Base-by-base conservation (phyloP, 352 stramenopile genomes). In the Pythium aphanidermatum region DNA sequence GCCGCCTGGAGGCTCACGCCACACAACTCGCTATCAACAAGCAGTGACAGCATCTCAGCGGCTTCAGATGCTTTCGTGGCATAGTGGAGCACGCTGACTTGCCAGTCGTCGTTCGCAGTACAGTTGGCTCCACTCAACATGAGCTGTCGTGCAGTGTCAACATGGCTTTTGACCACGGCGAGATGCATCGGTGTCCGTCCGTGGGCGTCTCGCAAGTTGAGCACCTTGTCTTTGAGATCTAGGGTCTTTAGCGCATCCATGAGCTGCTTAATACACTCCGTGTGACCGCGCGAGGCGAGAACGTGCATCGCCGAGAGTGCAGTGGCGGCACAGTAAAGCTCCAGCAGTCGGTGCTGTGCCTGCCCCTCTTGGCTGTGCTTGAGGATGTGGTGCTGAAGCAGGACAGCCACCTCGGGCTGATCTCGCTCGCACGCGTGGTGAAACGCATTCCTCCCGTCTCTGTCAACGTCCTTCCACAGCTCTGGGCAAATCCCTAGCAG, bases 381-480 rank as follows among this genome's bases (percentile, higher is more conserved):
- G 29, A 60, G 23, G 44, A 71, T 58, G 9, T 63, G 33, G 14
- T 48, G 47, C 23, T 78, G 64, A 5, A 89, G 41, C 27, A 64
- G 63, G 2, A 35, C 55, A 14, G 68, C 76, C 24, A 72, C 46
- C 49, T 89, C 76, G 6, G 79, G 67, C 39, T 86, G 76, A 33
- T 89, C 76, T 11, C 65, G 39, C 9, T 74, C 61, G 26, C 76
- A 89, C 14, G 72, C 76, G 16, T 54, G 57, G 59, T 89, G 74
- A n/a, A 86, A 51, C 2, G 71, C 67, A 12, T 68, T 85, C 26
- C 68, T 58, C 1, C 58, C 63, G 13, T 57, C 64, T 5, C 20
- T 33, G 33, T 72, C 68, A 10, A 16, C 29, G 51, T 29, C 54
- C n/a, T 14, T 51, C 48, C 55, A 64, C 10, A 71, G 38, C 2